Evolutionary conservation across 1,284 basidiomycete genomes (phyloP).

Genomic region (Ustilago esculenta): DNA sequence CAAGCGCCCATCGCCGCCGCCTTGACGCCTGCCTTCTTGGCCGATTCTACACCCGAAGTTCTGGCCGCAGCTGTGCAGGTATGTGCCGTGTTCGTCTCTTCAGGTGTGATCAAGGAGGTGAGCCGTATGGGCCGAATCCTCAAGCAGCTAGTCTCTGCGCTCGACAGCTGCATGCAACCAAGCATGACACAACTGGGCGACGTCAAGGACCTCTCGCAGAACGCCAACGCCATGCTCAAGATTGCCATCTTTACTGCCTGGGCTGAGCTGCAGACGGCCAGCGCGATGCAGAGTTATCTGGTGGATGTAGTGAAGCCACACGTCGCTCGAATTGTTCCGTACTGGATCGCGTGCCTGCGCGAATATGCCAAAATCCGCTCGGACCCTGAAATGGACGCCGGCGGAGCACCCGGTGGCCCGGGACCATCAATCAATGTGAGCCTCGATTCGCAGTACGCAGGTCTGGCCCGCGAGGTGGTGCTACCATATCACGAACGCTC

Average conservation of each 20-base stretch:
- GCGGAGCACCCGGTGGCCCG: constrained; percentile 70
- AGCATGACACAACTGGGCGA: constrained; percentile 87
- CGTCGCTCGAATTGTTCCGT: constrained; percentile 76
- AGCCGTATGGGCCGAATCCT: constrained; percentile 91
- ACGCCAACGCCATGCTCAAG: constrained; percentile 92
- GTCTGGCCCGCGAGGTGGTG: constrained; percentile 86
- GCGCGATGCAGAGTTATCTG: constrained; percentile 79
- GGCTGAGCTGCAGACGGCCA: constrained; percentile 90
- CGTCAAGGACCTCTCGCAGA: constrained; percentile 85
- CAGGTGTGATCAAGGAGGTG: constrained; percentile 92
- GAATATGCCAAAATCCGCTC: constrained; percentile 88
- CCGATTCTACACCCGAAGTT: constrained; percentile 95
- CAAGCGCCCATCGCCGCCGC: constrained; percentile 98
- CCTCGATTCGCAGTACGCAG: constrained; percentile 81
- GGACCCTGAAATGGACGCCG: constrained; percentile 75
- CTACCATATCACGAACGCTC: constrained; percentile 76
- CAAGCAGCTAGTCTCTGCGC: constrained; percentile 79
- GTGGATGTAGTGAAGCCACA: constrained; percentile 85
- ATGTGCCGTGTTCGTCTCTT: constrained; percentile 93
- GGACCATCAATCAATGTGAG: constrained; percentile 68
- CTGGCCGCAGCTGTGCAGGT: constrained; percentile 89
- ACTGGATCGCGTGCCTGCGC: constrained; percentile 88
- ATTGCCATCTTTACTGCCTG: constrained; percentile 93
- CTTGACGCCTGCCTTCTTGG: constrained; percentile 93
- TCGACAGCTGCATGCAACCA: constrained; percentile 78